A percentile compares a stretch with the other conserved stretches of the same genome.
phyloP scores from a whole-genome alignment of 805 yeast genomes.

The Candida yuanshanica region DNA sequence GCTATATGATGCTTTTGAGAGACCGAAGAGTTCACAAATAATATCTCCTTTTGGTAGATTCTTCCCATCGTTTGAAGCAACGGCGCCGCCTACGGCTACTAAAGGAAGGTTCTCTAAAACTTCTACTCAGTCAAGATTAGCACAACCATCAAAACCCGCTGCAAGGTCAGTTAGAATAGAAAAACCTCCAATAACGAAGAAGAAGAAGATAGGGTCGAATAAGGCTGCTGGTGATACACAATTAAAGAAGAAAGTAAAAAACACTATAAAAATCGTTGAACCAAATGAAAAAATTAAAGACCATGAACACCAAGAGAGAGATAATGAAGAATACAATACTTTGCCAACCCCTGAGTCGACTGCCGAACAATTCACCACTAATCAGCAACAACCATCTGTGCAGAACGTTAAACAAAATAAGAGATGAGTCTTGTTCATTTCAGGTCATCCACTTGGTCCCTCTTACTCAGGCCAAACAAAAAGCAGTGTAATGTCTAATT shows the following conservation, averaged over 20 bases:
- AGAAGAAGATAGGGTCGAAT: neutral
- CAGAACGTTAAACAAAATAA: neutral
- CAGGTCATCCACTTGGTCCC: neutral
- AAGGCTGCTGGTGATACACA: neutral
- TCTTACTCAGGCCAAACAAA: no score
- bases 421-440: neutral
- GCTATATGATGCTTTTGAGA: slow-evolving; percentile 8
- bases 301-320: neutral
- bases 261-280: slow-evolving; percentile 2
- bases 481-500: no score
- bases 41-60: slow-evolving; percentile 21
- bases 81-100: slow-evolving; percentile 21
- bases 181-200: neutral
- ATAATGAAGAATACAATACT: slow-evolving; percentile 13
- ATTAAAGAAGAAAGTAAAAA: slow-evolving; percentile 2
- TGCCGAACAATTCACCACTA: slow-evolving; percentile 1
- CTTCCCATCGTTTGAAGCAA: slow-evolving; percentile 25
- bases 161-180: neutral
- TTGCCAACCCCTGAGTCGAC: slow-evolving; percentile 25
- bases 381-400: neutral
- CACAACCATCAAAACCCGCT: neutral
- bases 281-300: neutral
- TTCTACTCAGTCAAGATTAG: neutral
- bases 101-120: slow-evolving; percentile 7
- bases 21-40: neutral